These are phyloP conservation scores for Verticillium dahliae DNA, from an alignment of 2,329 filamentous ascomycete genomes.

Conservation along the genomic window DNA sequence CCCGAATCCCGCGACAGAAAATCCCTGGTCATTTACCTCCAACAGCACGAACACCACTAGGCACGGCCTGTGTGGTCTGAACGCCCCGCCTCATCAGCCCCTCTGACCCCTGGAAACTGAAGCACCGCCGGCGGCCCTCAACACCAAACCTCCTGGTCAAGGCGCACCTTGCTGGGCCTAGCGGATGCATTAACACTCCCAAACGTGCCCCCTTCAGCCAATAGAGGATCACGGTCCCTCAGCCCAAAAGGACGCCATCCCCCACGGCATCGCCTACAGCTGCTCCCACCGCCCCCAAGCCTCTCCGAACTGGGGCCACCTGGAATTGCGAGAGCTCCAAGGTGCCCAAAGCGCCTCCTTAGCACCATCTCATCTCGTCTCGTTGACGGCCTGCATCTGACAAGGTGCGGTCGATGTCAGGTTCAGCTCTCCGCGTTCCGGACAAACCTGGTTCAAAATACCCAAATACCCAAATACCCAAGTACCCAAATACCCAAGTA, in stretches of 20 bases:
- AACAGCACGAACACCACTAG: slow-evolving; percentile 7
- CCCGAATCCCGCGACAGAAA: not conserved
- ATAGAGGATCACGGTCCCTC: not conserved
- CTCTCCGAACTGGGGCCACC: not conserved
- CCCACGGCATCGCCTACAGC: not conserved
- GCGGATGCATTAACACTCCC: not conserved
- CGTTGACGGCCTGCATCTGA: not conserved
- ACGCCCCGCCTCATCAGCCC: not conserved
- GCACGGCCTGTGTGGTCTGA: slow-evolving; percentile 10
- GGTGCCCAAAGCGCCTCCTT: slow-evolving; percentile 1
- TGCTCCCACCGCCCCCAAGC: not conserved
- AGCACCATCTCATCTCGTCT: not conserved
- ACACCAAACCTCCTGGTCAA: not conserved
- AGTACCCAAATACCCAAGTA: not conserved
- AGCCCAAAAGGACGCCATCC: not conserved
- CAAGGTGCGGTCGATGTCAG: not conserved
- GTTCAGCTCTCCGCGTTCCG: not conserved
- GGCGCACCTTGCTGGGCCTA: not conserved
- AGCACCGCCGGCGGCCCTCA: not conserved
- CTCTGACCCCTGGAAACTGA: not conserved
- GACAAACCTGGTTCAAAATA: not conserved
- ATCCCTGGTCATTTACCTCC: slow-evolving; percentile 11
- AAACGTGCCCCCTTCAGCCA: not conserved
- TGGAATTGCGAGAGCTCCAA: slow-evolving; percentile 1
- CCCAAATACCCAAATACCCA: not conserved